Evolutionary conservation across 345 rosid species (phyloP).

Genomic region (Lumnitzera racemosa): DNA sequence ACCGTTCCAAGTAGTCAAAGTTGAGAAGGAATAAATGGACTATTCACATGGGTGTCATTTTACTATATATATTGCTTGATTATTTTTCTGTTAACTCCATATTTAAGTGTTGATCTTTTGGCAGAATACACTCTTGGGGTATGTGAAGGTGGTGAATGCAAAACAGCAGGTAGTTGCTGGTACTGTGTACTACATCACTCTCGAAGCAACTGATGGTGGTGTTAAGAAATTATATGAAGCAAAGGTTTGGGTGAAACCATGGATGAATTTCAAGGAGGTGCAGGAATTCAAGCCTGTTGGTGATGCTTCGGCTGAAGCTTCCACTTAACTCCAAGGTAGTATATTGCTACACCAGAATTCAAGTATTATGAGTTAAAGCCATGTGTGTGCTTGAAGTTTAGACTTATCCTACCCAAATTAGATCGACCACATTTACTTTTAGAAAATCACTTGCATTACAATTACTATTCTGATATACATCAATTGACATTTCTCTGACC

Average conservation of each 20-base stretch:
- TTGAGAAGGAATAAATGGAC: no score
- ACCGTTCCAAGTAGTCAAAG: no score
- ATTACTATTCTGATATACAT: no score
- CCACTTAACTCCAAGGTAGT: conserved; percentile 17
- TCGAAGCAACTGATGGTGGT: conserved; percentile 70
- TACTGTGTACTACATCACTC: conserved; percentile 50
- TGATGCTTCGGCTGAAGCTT: conserved; percentile 21
- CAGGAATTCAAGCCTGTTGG: conserved; percentile 60
- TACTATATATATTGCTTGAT: background rate
- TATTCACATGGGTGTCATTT: background rate
- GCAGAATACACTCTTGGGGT: conserved; percentile 59
- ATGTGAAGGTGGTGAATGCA: conserved; percentile 43
- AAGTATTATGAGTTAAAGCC: no score
- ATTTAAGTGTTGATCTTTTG: background rate
- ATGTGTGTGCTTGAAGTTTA: no score
- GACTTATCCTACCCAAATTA: no score
- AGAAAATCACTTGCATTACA: no score
- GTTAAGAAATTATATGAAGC: conserved; percentile 64
- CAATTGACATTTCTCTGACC: no score
- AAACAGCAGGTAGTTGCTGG: conserved; percentile 87
- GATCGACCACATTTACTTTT: no score
- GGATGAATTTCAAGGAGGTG: conserved; percentile 75
- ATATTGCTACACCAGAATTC: no score
- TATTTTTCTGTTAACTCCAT: background rate
- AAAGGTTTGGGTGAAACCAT: conserved; percentile 84